Evolutionary conservation across 352 stramenopile species (phyloP), one percentile per base, ranked within the genome.

Genomic region (Phytopythium boreale): DNA sequence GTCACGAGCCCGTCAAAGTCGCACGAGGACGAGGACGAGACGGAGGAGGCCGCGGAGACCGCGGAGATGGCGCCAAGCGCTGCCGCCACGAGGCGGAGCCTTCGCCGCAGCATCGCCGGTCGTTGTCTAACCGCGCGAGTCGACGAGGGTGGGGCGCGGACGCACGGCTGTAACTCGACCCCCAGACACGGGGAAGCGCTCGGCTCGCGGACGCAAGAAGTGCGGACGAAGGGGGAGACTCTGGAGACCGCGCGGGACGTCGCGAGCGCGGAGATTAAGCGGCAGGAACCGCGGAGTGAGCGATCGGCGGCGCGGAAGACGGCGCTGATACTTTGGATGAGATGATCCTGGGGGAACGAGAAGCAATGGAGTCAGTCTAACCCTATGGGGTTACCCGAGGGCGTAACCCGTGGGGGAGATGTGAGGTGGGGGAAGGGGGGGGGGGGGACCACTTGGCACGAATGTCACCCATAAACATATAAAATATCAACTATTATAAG

Each of bases 1-100:
- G 77, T 77, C 14, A 82, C 63, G n/a, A 63, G 68, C 11, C 78
- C 78, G 46, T 67, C 57, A 22, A 73, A 80, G 36, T 63, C 64
- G 55, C 78, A 87, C 15, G 49, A 31, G 29, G 53, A 26, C 8
- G 56, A 53, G 14, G 56, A 19, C 20, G 59, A 43, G n/a, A 71
- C 71, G 14, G 56, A 19, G 31, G 59, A 43, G n/a, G 74, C 71
- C 26, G 56, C 46, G 12, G 29, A 59, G 14, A 59, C 71, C 26
- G 56, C 46, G 17, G 29, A 59, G 14, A 59, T 1, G 17, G n/a
- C 63, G 43, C 49, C 31, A n/a, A 57, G 41, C 52, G 60, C n/a
- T 34, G 43, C 49, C 49, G 49, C 49, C 5, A 53, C 22, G 14
- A 55, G 49, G 17, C 11, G 26, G 0, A 55, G 14, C 19, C 26